These are phyloP conservation scores for Hysterium pulicare DNA, from an alignment of 2,329 filamentous ascomycete genomes.

Conservation along the genomic window DNA sequence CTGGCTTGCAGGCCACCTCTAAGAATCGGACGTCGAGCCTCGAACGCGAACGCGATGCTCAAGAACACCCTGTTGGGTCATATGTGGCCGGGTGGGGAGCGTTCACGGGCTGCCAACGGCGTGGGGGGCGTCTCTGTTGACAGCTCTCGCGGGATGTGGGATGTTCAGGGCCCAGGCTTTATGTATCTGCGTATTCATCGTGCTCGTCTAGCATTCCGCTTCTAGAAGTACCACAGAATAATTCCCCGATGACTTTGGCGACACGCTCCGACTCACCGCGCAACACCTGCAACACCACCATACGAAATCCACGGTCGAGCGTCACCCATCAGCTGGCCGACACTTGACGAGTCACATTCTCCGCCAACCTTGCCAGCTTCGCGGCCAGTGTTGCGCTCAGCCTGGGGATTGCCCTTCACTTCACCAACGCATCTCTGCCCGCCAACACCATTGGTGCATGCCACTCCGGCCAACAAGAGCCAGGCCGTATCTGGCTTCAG, in stretches of 20 bases:
- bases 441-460: constrained; percentile 1
- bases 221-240: no score
- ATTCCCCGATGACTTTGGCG: no score
- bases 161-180: no score
- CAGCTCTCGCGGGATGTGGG: neutral
- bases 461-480: neutral
- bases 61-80: neutral
- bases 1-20: neutral
- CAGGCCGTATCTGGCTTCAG: neutral
- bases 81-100: neutral
- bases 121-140: neutral
- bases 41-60: neutral
- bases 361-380: neutral
- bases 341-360: neutral
- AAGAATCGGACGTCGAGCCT: constrained; percentile 2
- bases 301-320: neutral
- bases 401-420: neutral
- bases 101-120: neutral
- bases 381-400: no score
- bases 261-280: no score
- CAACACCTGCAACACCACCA: no score
- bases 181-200: no score
- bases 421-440: neutral
- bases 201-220: no score
- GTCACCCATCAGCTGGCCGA: neutral